These are phyloP conservation scores for Teunomyces stri DNA, from an alignment of 805 yeast genomes.

Conservation along the genomic window DNA sequence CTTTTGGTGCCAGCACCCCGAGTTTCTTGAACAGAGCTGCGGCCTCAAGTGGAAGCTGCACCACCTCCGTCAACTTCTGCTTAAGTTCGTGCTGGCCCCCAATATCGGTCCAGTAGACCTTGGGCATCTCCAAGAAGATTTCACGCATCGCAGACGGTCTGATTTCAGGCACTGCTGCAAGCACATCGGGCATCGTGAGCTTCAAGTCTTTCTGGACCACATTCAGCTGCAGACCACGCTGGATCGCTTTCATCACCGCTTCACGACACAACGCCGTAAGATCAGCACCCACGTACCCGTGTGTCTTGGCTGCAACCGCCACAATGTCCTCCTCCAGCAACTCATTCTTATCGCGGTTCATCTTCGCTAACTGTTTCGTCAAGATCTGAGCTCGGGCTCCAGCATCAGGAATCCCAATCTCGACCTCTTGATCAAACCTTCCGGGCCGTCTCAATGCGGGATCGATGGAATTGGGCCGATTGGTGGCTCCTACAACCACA, in stretches of 20 bases:
- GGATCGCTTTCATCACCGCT: conserved; percentile 79
- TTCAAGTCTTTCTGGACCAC: conserved; percentile 36
- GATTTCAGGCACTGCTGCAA: conserved; percentile 69
- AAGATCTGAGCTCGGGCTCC: conserved; percentile 76
- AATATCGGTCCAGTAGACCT: conserved; percentile 89
- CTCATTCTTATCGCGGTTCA: conserved; percentile 44
- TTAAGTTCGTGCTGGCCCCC: conserved; percentile 92
- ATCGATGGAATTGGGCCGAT: conserved; percentile 66
- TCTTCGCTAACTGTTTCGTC: conserved; percentile 53
- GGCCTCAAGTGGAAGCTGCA: conserved; percentile 86
- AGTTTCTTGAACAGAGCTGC: conserved; percentile 69
- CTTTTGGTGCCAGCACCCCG: conserved; percentile 90
- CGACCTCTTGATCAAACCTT: conserved; percentile 84
- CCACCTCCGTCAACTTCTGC: conserved; percentile 79
- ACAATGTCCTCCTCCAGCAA: conserved; percentile 55
- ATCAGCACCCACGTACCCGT: conserved; percentile 98
- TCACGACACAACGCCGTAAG: conserved; percentile 84
- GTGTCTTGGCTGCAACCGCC: conserved; percentile 73
- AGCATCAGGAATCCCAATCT: conserved; percentile 88
- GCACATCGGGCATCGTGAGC: conserved; percentile 58
- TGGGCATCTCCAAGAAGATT: conserved; percentile 90
- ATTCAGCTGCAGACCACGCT: conserved; percentile 46
- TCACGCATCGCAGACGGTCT: conserved; percentile 98
- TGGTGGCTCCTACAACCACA: conserved; percentile 74
- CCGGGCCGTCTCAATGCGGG: conserved; percentile 82